A percentile compares a stretch with the other conserved stretches of the same genome.
Evolutionary conservation across 768 basidiomycete genomes (phyloP).

Genomic region (Saitozyma podzolica): DNA sequence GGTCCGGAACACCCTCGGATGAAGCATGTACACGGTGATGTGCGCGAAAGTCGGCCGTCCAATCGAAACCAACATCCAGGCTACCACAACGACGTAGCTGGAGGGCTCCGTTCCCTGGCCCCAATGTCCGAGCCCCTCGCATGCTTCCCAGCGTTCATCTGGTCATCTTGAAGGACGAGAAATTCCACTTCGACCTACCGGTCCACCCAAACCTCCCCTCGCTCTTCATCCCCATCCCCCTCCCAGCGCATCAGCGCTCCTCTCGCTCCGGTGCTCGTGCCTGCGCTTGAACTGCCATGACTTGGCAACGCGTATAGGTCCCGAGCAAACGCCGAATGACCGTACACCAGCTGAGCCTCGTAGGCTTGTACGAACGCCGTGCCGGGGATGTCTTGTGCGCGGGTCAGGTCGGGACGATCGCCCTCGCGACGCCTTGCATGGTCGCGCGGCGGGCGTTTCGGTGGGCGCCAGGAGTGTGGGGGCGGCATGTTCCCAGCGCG

Average conservation of each 20-base stretch:
- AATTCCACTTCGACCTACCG: conserved; percentile 60
- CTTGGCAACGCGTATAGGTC: conserved; percentile 1
- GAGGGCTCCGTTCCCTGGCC: not conserved
- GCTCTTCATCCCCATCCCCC: conserved; percentile 41
- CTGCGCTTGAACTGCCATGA: not conserved
- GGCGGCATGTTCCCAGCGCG: too few relatives aligned
- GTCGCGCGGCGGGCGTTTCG: too few relatives aligned
- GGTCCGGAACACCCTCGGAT: not conserved
- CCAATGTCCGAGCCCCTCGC: too few relatives aligned
- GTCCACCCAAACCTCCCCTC: conserved; percentile 68
- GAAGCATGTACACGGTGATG: not conserved
- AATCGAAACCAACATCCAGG: not conserved
- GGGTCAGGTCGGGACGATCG: too few relatives aligned
- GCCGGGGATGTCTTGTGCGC: not conserved
- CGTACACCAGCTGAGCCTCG: conserved; percentile 69
- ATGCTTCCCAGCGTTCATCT: not conserved
- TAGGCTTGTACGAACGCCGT: conserved; percentile 62
- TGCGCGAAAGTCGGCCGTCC: not conserved
- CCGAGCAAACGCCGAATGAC: conserved; percentile 46
- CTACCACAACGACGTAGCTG: not conserved
- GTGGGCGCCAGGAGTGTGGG: too few relatives aligned
- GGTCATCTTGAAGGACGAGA: conserved; percentile 17
- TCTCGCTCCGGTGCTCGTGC: not conserved
- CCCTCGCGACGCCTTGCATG: too few relatives aligned
- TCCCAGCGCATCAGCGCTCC: conserved; percentile 20